phyloP scores from a whole-genome alignment of 1,139 yeast species.

The Hyphopichia burtonii region DNA sequence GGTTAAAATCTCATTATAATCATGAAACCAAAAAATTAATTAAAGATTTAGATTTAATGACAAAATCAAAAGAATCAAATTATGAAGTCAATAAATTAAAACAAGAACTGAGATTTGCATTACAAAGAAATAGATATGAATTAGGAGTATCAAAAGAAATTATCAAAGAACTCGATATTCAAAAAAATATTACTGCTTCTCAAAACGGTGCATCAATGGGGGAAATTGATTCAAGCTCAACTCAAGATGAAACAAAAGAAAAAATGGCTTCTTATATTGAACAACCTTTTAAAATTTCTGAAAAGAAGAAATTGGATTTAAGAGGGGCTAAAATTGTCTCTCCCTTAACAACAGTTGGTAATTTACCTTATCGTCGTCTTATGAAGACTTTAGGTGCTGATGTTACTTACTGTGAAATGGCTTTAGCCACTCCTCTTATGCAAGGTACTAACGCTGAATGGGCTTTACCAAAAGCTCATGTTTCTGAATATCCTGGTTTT shows the following conservation, averaged over 20 bases:
- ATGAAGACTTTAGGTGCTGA: constrained; percentile 94
- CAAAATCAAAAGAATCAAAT: constrained; percentile 31
- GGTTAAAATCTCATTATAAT: constrained; percentile 75
- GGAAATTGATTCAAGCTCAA: constrained; percentile 30
- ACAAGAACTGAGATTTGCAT: constrained; percentile 47
- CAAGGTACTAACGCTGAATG: constrained; percentile 94
- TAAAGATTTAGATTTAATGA: constrained; percentile 41
- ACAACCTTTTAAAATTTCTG: constrained; percentile 74
- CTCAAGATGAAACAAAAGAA: constrained; percentile 19
- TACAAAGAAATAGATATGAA: constrained; percentile 64
- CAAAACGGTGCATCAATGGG: constrained; percentile 24
- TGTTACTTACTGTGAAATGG: constrained; percentile 95
- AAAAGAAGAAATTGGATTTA: constrained; percentile 73
- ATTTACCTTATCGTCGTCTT: constrained; percentile 88
- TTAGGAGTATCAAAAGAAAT: constrained; percentile 57
- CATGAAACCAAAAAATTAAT: constrained; percentile 46
- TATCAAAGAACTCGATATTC: constrained; percentile 51
- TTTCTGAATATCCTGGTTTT: constrained; percentile 78
- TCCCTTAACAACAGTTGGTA: constrained; percentile 97
- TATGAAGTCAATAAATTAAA: constrained; percentile 69
- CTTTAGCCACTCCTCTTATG: constrained; percentile 76
- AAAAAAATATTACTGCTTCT: constrained; percentile 19
- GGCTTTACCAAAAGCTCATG: constrained; percentile 94
- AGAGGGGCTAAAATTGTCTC: constrained; percentile 81
- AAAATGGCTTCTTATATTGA: constrained; percentile 56